Conservation (phyloP, 768 basidiomycete species). For the Termitomyces sp. region DNA sequence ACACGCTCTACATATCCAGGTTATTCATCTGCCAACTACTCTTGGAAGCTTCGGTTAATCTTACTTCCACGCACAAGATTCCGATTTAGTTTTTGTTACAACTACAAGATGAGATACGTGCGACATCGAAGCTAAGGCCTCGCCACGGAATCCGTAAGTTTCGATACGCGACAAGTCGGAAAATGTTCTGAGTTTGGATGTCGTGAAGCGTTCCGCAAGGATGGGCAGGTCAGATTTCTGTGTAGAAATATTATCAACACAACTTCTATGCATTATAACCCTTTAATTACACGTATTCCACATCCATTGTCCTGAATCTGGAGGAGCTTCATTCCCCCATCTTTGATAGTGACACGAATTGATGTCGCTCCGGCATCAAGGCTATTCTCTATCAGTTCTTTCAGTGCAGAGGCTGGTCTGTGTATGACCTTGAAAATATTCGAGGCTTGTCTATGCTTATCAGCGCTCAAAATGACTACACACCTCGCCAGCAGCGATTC, state of each 20-base stretch:
- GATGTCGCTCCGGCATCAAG: constrained; percentile 90
- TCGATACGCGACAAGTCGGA: constrained; percentile 78
- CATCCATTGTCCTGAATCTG: constrained; percentile 97
- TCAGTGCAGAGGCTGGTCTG: constrained; percentile 89
- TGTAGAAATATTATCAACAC: background rate
- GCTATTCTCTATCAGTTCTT: constrained; percentile 92
- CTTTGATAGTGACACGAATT: constrained; percentile 86
- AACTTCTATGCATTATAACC: background rate
- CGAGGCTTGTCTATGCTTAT: background rate
- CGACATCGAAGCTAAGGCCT: constrained; percentile 93
- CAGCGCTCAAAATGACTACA: constrained; percentile 4
- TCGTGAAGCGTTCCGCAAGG: constrained; percentile 92
- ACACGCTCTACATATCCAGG: constrained; percentile 50
- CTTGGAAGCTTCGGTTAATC: constrained; percentile 23
- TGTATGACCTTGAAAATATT: constrained; percentile 25
- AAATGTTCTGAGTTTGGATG: constrained; percentile 85
- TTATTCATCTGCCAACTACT: background rate
- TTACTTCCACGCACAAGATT: constrained; percentile 90
- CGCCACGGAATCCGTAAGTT: constrained; percentile 96
- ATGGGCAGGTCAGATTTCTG: constrained; percentile 88
- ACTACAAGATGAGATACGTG: constrained; percentile 89
- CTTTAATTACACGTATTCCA: constrained; percentile 70
- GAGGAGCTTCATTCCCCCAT: constrained; percentile 91
- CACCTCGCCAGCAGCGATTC: constrained; percentile 82
- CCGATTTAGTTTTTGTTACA: constrained; percentile 81